Conservation (phyloP, 768 basidiomycete genomes). For the Omphalotus guepiniiformis region DNA sequence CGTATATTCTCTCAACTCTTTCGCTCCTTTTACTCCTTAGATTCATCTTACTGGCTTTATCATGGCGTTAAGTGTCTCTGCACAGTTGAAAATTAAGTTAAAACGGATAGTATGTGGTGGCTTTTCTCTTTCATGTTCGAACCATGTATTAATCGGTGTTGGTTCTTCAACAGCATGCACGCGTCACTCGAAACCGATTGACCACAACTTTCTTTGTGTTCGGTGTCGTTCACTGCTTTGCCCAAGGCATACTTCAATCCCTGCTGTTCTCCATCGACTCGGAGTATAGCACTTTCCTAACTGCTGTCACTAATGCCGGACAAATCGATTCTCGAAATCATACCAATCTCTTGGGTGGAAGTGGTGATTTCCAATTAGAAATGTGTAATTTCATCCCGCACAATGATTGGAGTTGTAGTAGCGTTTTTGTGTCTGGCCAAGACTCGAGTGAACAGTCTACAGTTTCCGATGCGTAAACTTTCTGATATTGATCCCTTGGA, state of each 20-base stretch:
- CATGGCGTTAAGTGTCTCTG: too few relatives aligned
- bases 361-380: slow-evolving; percentile 24
- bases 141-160: neutral
- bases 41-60: too few relatives aligned
- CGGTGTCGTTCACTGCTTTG: slow-evolving; percentile 45
- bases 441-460: too few relatives aligned
- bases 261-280: slow-evolving; percentile 43
- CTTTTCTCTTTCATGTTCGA: neutral
- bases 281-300: slow-evolving; percentile 32
- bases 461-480: too few relatives aligned
- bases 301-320: slow-evolving; percentile 31
- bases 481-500: too few relatives aligned
- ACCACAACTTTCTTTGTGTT: slow-evolving; percentile 46
- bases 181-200: slow-evolving; percentile 25
- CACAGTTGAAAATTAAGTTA: neutral
- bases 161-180: too few relatives aligned
- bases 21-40: too few relatives aligned
- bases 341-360: slow-evolving; percentile 30
- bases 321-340: slow-evolving; percentile 32
- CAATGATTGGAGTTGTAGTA: slow-evolving; percentile 25
- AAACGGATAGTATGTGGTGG: neutral
- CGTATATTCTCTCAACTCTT: too few relatives aligned
- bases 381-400: slow-evolving; percentile 46
- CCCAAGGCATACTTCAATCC: slow-evolving; percentile 49
- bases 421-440: too few relatives aligned